phyloP scores from a whole-genome alignment of 108 stramenopile genomes.

The Fragilaria radians region DNA sequence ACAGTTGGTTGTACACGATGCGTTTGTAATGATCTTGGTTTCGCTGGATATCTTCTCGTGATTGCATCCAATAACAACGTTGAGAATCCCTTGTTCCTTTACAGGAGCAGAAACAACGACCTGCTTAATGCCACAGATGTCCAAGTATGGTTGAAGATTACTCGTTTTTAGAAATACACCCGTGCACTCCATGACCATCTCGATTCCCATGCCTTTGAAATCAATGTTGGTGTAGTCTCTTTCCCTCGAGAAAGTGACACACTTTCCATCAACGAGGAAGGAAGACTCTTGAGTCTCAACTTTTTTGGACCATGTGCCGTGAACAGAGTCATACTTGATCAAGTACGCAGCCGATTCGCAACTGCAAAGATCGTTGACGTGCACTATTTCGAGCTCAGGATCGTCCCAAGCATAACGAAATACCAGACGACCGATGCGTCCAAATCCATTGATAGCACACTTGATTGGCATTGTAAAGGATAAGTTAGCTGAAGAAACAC shows the following conservation, averaged over 20 bases:
- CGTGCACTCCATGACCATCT: slow-evolving; percentile 91
- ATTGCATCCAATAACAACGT: slow-evolving; percentile 94
- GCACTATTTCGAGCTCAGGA: slow-evolving; percentile 81
- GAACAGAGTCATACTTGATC: slow-evolving; percentile 91
- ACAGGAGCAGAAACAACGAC: slow-evolving; percentile 94
- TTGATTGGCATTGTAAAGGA: slow-evolving; percentile 54
- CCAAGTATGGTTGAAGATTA: slow-evolving; percentile 71
- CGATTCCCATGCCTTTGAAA: slow-evolving; percentile 63
- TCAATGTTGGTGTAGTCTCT: slow-evolving; percentile 70
- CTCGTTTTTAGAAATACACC: slow-evolving; percentile 82
- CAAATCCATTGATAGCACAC: slow-evolving; percentile 89
- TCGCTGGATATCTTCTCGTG: slow-evolving; percentile 64
- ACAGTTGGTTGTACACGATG: slow-evolving; percentile 95
- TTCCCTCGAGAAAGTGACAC: slow-evolving; percentile 67
- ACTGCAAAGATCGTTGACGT: slow-evolving; percentile 89
- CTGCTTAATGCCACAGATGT: slow-evolving; percentile 73
- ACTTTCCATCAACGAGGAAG: slow-evolving; percentile 84
- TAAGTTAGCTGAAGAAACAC: too few species aligned
- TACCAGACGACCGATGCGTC: slow-evolving; percentile 88
- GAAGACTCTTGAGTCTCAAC: slow-evolving; percentile 49
- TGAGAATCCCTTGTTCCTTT: slow-evolving; percentile 85
- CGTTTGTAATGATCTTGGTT: slow-evolving; percentile 78
- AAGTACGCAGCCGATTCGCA: slow-evolving; percentile 84
- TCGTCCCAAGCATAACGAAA: slow-evolving; percentile 90
- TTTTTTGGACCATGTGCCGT: slow-evolving; percentile 87